Conservation (phyloP, 257 asterid species). For the Anisodus acutangulus region DNA sequence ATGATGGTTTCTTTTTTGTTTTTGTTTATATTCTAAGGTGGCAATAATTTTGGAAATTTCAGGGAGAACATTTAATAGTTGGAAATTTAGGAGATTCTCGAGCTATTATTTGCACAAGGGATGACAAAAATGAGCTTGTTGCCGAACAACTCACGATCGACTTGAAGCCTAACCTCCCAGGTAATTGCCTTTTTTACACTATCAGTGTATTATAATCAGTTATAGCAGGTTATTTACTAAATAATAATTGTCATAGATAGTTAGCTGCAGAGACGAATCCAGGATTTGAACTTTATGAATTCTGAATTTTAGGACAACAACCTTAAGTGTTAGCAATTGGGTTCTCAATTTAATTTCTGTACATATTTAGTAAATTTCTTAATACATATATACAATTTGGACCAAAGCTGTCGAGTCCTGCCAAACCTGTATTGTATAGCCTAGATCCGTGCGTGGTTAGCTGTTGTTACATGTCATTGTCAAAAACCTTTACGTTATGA, state of each 20-base stretch:
- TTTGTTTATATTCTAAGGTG: neutral
- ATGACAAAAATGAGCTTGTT: slow-evolving; percentile 52
- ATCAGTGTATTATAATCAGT: neutral
- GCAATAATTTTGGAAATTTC: neutral
- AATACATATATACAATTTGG: neutral
- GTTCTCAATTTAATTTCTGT: neutral
- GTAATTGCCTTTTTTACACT: slow-evolving; percentile 36
- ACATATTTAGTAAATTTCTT: neutral
- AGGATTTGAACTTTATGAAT: neutral
- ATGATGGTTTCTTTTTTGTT: neutral
- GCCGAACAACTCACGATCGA: slow-evolving; percentile 80
- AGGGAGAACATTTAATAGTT: slow-evolving; percentile 78
- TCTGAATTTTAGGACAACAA: neutral
- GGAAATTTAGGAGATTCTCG: slow-evolving; percentile 91
- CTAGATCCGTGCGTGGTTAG: neutral
- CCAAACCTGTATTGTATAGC: neutral
- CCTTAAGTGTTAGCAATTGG: neutral
- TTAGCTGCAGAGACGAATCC: neutral
- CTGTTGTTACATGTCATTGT: neutral
- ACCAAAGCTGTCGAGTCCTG: neutral
- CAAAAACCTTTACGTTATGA: neutral
- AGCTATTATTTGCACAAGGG: slow-evolving; percentile 70
- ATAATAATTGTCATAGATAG: neutral
- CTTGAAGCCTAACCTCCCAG: slow-evolving; percentile 82
- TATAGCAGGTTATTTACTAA: neutral